These are phyloP conservation scores for Rhodotorula sp. DNA, from an alignment of 1,284 basidiomycete genomes.

Conservation along the genomic window DNA sequence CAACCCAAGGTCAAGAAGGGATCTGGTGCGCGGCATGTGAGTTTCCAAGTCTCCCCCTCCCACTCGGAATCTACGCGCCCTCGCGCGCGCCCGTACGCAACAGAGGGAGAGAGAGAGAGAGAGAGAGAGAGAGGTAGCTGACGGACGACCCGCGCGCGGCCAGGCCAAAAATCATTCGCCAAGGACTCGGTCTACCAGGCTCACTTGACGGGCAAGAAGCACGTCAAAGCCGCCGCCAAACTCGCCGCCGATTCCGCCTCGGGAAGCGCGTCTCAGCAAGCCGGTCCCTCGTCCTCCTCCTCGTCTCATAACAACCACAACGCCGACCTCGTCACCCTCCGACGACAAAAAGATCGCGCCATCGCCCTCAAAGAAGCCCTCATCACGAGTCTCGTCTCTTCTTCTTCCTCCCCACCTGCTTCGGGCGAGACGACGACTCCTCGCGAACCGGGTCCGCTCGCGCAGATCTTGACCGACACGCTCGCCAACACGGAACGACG, in stretches of 20 bases:
- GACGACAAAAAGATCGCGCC: slow-evolving; percentile 62
- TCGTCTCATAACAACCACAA: slow-evolving; percentile 31
- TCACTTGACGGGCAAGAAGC: slow-evolving; percentile 90
- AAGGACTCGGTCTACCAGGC: slow-evolving; percentile 98
- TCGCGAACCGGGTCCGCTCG: slow-evolving; percentile 56
- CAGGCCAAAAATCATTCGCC: slow-evolving; percentile 87
- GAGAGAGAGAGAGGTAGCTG: too few species aligned
- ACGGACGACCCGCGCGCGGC: too few species aligned
- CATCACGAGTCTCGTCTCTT: slow-evolving; percentile 57
- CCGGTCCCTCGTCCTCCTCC: slow-evolving; percentile 39
- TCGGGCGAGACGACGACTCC: not conserved
- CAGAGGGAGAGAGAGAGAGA: too few species aligned
- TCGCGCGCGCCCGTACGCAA: too few species aligned
- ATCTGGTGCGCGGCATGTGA: slow-evolving; percentile 96
- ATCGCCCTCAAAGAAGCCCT: slow-evolving; percentile 73
- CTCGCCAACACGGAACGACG: slow-evolving; percentile 94
- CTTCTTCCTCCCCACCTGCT: not conserved
- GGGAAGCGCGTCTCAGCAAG: slow-evolving; percentile 35
- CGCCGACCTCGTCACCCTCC: slow-evolving; percentile 45
- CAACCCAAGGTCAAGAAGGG: slow-evolving; percentile 46
- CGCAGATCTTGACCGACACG: slow-evolving; percentile 72
- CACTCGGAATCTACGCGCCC: not conserved
- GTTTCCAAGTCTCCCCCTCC: slow-evolving; percentile 47
- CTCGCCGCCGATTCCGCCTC: slow-evolving; percentile 52
- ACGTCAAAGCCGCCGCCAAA: slow-evolving; percentile 76